phyloP scores from a whole-genome alignment of 2,329 filamentous ascomycete species.

The Colletotrichum noveboracense region DNA sequence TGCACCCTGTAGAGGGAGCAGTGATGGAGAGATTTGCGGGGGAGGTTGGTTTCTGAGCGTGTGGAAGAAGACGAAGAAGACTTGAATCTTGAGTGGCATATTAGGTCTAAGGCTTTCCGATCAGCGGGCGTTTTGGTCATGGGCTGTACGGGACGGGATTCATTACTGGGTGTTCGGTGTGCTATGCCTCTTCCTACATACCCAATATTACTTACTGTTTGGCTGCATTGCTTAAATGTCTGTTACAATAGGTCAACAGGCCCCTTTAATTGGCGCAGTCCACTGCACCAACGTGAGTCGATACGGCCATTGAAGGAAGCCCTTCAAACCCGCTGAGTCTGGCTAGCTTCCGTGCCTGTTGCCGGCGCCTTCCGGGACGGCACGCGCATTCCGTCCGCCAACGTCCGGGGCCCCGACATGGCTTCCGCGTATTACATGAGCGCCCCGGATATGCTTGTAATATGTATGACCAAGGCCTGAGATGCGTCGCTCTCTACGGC shows the following conservation, averaged over 20 bases:
- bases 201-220: background rate
- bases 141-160: background rate
- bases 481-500: background rate
- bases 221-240: background rate
- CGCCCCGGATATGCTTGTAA: background rate
- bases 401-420: background rate
- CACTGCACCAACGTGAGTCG: fast-evolving
- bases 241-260: background rate
- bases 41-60: background rate
- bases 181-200: background rate
- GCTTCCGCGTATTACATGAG: background rate
- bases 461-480: background rate
- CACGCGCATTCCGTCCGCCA: background rate
- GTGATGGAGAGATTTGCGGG: background rate
- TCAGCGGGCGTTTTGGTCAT: background rate
- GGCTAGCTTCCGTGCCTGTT: background rate
- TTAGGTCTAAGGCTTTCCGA: background rate
- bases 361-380: background rate
- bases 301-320: background rate
- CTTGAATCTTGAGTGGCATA: fast-evolving
- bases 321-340: background rate
- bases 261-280: background rate
- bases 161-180: background rate
- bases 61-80: background rate
- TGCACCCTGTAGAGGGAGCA: background rate